Evolutionary conservation across 768 basidiomycete species (phyloP).

Genomic region (Chiua virens): DNA sequence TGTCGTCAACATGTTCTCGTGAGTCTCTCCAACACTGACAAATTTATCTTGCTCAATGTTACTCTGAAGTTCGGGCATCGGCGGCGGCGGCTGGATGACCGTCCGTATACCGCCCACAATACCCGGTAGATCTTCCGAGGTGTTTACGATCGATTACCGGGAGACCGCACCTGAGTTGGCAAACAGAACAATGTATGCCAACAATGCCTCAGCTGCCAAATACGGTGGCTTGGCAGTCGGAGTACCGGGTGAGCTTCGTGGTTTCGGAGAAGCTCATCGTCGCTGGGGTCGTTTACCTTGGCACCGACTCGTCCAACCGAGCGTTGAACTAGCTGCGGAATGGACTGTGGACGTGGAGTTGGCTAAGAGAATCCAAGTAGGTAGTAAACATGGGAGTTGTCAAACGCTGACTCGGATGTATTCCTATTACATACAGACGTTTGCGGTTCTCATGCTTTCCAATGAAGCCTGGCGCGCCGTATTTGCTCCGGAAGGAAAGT

Average conservation of each 20-base stretch:
- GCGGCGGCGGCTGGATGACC: slow-evolving; percentile 88
- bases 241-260: slow-evolving; percentile 88
- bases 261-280: slow-evolving; percentile 78
- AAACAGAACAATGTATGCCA: slow-evolving; percentile 74
- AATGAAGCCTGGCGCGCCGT: slow-evolving; percentile 77
- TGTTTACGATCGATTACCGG: slow-evolving; percentile 81
- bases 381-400: slow-evolving; percentile 18
- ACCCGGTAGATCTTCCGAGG: slow-evolving; percentile 48
- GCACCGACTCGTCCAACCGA: slow-evolving; percentile 74
- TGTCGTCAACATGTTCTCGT: slow-evolving; percentile 91
- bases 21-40: slow-evolving; percentile 27
- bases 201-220: slow-evolving; percentile 49
- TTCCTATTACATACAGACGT: slow-evolving; percentile 40
- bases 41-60: slow-evolving; percentile 1
- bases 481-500: slow-evolving; percentile 74
- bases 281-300: slow-evolving; percentile 84
- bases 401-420: neutral
- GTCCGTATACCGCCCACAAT: slow-evolving; percentile 66
- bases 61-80: slow-evolving; percentile 66
- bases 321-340: slow-evolving; percentile 68
- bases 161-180: slow-evolving; percentile 79
- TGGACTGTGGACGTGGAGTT: slow-evolving; percentile 83
- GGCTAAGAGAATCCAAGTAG: slow-evolving; percentile 66
- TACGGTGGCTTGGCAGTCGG: slow-evolving; percentile 87
- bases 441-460: slow-evolving; percentile 55